Evolutionary conservation across 108 stramenopile genomes (phyloP).

Genomic region (Nitzschia sp.): DNA sequence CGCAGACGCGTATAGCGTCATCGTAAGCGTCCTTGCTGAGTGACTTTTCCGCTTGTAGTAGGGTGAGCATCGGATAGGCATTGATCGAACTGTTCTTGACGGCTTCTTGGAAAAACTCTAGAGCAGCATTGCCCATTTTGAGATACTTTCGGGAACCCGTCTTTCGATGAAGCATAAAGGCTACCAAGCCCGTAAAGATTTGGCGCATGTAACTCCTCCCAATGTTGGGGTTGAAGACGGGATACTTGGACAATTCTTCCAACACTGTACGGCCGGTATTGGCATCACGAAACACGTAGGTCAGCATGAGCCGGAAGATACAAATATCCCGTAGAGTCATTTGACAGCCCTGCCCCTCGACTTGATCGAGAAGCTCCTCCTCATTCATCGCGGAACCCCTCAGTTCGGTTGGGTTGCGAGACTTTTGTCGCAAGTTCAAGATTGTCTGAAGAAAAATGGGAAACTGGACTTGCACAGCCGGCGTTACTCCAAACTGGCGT

Average conservation of each 20-base stretch:
- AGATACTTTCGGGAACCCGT: neutral
- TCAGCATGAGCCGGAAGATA: constrained; percentile 21
- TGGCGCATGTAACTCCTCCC: neutral
- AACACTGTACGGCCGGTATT: neutral
- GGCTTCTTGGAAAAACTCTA: neutral
- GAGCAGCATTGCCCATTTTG: constrained; percentile 4
- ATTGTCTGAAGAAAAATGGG: constrained; percentile 24
- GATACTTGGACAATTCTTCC: neutral
- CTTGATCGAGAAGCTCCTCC: constrained; percentile 1
- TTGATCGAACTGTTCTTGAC: constrained; percentile 13
- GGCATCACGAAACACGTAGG: constrained; percentile 15
- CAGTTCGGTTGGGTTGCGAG: constrained; percentile 16
- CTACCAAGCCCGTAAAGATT: constrained; percentile 10
- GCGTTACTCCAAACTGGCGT: constrained; percentile 3
- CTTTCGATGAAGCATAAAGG: neutral
- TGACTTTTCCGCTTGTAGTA: constrained; percentile 27
- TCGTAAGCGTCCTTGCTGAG: constrained; percentile 23
- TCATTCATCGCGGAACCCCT: constrained; percentile 13
- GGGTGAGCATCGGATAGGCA: constrained; percentile 9
- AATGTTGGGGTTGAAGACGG: neutral
- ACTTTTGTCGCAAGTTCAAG: constrained; percentile 4
- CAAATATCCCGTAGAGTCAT: constrained; percentile 30
- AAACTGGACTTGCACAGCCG: constrained; percentile 8
- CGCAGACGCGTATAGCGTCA: constrained; percentile 20
- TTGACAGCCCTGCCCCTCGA: constrained; percentile 11